Percentiles rank a stretch among this genome's conserved stretches.
phyloP scores from a whole-genome alignment of 371 early-diverging fungal genomes.

The Nosema bombycis region DNA sequence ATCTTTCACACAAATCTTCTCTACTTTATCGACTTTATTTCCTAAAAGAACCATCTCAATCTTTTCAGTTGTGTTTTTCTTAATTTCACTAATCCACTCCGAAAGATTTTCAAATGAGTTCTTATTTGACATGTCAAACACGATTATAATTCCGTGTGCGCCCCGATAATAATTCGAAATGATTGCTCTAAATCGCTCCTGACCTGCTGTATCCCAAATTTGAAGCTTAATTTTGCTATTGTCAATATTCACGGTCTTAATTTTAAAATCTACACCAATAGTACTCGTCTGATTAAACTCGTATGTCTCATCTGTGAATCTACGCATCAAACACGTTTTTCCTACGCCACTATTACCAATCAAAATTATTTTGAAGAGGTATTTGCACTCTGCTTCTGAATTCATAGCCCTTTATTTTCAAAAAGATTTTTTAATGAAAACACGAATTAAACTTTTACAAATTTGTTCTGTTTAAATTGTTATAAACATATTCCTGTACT shows the following conservation, averaged over 20 bases:
- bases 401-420: slow-evolving; percentile 42
- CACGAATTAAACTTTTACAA: background rate
- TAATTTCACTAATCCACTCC: slow-evolving; percentile 94
- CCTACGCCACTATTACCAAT: slow-evolving; percentile 97
- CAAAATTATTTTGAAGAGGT: slow-evolving; percentile 86
- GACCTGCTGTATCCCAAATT: slow-evolving; percentile 99
- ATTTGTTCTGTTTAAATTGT: background rate
- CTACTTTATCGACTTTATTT: slow-evolving; percentile 87
- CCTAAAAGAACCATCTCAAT: slow-evolving; percentile 93
- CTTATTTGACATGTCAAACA: slow-evolving; percentile 94
- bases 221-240: slow-evolving; percentile 85
- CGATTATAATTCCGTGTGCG: slow-evolving; percentile 93
- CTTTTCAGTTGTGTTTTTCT: slow-evolving; percentile 79
- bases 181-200: slow-evolving; percentile 94
- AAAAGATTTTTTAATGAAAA: slow-evolving; percentile 16
- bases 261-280: slow-evolving; percentile 99
- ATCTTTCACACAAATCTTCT: slow-evolving; percentile 71
- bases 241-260: slow-evolving; percentile 81
- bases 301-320: slow-evolving; percentile 94
- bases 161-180: slow-evolving; percentile 74
- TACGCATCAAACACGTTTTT: slow-evolving; percentile 84
- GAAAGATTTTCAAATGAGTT: slow-evolving; percentile 87
- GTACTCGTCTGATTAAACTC: slow-evolving; percentile 88
- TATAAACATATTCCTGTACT: background rate
- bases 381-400: slow-evolving; percentile 68